Percentiles rank a stretch among this genome's conserved stretches.
phyloP scores from a whole-genome alignment of 2,329 filamentous ascomycete species.

The Gaeumannomyces tritici region DNA sequence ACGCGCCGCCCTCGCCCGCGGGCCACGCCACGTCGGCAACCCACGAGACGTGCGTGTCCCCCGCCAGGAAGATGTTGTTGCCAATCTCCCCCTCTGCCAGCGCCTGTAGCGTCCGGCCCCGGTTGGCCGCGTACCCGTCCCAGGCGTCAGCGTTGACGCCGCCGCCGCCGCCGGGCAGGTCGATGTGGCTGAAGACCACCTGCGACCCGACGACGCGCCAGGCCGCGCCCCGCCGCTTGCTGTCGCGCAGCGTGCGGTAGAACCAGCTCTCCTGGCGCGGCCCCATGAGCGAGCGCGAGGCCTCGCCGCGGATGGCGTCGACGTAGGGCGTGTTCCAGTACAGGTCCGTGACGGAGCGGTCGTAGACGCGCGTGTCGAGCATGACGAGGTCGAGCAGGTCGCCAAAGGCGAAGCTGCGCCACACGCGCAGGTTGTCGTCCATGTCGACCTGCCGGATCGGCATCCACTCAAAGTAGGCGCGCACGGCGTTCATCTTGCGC shows the following conservation, averaged over 20 bases:
- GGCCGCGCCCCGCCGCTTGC: conserved; percentile 52
- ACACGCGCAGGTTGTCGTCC: conserved; percentile 60
- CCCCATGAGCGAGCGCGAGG: conserved; percentile 61
- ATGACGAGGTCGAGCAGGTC: conserved; percentile 58
- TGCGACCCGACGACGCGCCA: conserved; percentile 68
- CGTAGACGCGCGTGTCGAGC: conserved; percentile 61
- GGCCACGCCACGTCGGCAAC: conserved; percentile 47
- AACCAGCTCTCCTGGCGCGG: conserved; percentile 67
- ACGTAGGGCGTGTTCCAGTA: conserved; percentile 53
- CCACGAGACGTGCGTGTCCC: conserved; percentile 62
- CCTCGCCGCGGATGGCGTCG: conserved; percentile 53
- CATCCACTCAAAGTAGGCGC: conserved; percentile 60
- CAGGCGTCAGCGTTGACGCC: conserved; percentile 25
- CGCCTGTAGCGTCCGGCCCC: conserved; percentile 59
- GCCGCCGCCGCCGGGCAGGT: conserved; percentile 17
- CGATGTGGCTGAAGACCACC: conserved; percentile 46
- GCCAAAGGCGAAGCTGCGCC: conserved; percentile 57
- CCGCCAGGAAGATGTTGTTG: conserved; percentile 66
- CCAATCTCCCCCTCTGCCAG: conserved; percentile 58
- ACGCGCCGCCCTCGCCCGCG: conserved; percentile 21
- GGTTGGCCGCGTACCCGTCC: conserved; percentile 60
- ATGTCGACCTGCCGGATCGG: conserved; percentile 47
- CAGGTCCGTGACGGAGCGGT: conserved; percentile 50
- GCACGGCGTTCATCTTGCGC: conserved; percentile 63
- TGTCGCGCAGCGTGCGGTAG: conserved; percentile 47